phyloP scores from a whole-genome alignment of 345 rosid species.

The Kandelia obovata region DNA sequence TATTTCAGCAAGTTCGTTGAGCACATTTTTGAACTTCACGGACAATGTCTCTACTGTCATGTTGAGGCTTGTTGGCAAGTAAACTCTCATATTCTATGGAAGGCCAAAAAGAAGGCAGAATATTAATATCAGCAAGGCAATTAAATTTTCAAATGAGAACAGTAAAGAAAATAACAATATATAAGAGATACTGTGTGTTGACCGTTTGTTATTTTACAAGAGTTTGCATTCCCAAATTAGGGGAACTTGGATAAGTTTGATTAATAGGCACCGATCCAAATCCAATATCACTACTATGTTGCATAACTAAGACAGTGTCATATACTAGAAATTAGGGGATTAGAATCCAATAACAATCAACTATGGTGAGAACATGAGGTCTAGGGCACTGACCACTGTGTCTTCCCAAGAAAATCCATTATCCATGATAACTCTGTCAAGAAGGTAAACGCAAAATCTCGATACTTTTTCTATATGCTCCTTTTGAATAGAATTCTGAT shows the following conservation, averaged over 20 bases:
- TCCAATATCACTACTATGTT: too few relatives aligned
- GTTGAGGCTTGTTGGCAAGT: constrained; percentile 48
- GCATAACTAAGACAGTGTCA: too few relatives aligned
- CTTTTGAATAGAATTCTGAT: constrained; percentile 29
- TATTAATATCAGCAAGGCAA: neutral
- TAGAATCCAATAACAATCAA: constrained; percentile 1
- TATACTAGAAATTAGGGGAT: too few relatives aligned
- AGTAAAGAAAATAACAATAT: neutral
- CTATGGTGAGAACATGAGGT: neutral
- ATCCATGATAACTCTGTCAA: constrained; percentile 54
- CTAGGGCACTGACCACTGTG: constrained; percentile 47
- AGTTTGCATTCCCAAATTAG: too few relatives aligned
- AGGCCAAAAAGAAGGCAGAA: neutral
- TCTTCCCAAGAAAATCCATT: constrained; percentile 69
- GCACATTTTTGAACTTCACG: constrained; percentile 32
- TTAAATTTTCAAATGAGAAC: neutral
- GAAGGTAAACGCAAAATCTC: constrained; percentile 70
- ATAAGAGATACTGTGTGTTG: neutral
- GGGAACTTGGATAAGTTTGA: too few relatives aligned
- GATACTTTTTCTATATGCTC: constrained; percentile 44
- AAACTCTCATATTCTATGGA: constrained; percentile 61
- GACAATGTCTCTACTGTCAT: constrained; percentile 38
- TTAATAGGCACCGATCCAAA: too few relatives aligned
- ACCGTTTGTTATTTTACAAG: too few relatives aligned
- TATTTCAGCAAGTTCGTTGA: constrained; percentile 47